Percentiles rank a stretch among this genome's conserved stretches.
These are phyloP conservation scores for Nemania serpens DNA, from an alignment of 2,329 filamentous ascomycete species.

Conservation along the genomic window DNA sequence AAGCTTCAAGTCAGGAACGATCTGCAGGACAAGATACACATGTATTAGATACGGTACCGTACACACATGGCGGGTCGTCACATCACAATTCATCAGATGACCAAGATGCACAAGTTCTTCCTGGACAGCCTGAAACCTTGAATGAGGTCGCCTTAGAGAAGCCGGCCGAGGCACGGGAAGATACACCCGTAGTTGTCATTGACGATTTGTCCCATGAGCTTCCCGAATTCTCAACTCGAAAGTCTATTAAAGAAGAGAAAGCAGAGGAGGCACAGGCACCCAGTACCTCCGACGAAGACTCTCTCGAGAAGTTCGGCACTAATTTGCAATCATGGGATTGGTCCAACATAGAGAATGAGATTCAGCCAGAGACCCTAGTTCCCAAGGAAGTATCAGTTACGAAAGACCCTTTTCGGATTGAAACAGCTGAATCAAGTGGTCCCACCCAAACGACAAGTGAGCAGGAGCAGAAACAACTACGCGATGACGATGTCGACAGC, in stretches of 20 bases:
- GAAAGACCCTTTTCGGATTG: conserved; percentile 13
- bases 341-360: conserved; percentile 26
- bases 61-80: not conserved
- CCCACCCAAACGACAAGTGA: not conserved
- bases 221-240: conserved; percentile 34
- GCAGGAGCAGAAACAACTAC: conserved; percentile 7
- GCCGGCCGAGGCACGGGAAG: not conserved
- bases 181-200: not conserved
- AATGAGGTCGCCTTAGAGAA: not conserved
- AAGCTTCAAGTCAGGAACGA: conserved; percentile 1
- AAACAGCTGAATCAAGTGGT: conserved; percentile 1
- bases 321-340: conserved; percentile 29
- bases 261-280: conserved; percentile 14
- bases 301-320: conserved; percentile 1
- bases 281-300: conserved; percentile 14
- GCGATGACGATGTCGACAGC: conserved; percentile 16
- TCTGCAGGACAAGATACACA: not conserved
- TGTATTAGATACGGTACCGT: not conserved
- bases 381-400: not conserved
- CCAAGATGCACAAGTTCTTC: not conserved
- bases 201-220: conserved; percentile 25
- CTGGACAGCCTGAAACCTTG: too few species aligned
- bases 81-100: not conserved
- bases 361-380: conserved; percentile 13
- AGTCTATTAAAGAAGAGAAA: conserved; percentile 42